Percentiles rank a stretch among this genome's conserved stretches.
Evolutionary conservation across 73 alveolate species (phyloP).

Genomic region (Paramecium biaurelia): DNA sequence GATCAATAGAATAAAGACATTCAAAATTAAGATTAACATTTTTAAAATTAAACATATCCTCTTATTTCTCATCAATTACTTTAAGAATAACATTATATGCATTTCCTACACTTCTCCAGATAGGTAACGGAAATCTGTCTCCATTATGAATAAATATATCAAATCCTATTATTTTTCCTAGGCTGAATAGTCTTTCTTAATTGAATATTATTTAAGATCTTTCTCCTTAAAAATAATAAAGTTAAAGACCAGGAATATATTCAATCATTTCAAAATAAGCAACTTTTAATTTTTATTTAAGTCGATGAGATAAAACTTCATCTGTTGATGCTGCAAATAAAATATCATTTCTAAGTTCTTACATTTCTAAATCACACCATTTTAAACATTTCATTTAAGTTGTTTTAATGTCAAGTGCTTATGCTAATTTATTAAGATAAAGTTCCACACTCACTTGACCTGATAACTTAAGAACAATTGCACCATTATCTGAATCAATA

Average conservation of each 20-base stretch:
- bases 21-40: background rate
- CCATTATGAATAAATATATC: conserved; percentile 15
- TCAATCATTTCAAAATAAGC: conserved; percentile 13
- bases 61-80: background rate
- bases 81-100: background rate
- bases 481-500: background rate
- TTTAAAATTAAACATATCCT: background rate
- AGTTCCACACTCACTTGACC: conserved; percentile 7
- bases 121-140: conserved; percentile 20
- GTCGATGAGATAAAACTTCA: conserved; percentile 1
- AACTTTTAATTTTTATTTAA: background rate
- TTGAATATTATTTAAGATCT: background rate
- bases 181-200: background rate
- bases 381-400: background rate
- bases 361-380: conserved; percentile 23
- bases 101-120: conserved; percentile 40
- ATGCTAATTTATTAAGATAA: background rate
- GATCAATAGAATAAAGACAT: background rate
- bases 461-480: conserved; percentile 23
- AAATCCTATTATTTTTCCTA: background rate
- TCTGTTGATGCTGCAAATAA: background rate
- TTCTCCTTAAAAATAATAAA: background rate
- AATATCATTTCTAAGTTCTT: background rate
- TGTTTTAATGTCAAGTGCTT: background rate
- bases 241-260: background rate